These are phyloP conservation scores for Lipomyces yamanashiensis DNA, from an alignment of 805 yeast genomes.

Conservation along the genomic window DNA sequence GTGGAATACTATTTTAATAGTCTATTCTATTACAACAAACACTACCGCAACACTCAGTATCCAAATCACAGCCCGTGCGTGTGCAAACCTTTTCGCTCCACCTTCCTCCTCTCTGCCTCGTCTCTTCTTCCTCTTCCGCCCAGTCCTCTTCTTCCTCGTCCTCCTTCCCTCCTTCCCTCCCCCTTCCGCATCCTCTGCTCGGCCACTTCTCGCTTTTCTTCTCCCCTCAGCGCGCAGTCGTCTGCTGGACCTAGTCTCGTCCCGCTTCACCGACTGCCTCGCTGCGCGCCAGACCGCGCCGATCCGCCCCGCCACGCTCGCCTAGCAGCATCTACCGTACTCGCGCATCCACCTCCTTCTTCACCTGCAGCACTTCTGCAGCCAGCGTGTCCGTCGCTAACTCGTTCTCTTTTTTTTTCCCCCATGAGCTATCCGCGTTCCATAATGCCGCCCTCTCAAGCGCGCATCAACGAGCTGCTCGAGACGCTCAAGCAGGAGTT, in stretches of 20 bases:
- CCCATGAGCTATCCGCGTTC: constrained; percentile 42
- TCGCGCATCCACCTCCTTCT: background rate
- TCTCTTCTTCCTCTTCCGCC: constrained; percentile 6
- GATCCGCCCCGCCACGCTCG: background rate
- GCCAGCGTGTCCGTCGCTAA: background rate
- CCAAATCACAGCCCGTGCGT: background rate
- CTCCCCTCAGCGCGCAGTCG: background rate
- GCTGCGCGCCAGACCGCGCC: background rate
- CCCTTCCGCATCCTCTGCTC: background rate
- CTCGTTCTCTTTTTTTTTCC: constrained; percentile 3
- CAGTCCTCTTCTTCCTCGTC: constrained; percentile 4
- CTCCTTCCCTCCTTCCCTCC: background rate
- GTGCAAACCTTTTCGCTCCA: background rate
- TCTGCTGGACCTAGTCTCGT: background rate
- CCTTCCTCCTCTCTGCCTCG: constrained; percentile 8
- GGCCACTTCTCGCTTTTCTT: background rate
- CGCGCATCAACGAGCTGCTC: constrained; percentile 71
- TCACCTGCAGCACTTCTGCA: background rate
- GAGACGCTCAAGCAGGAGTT: constrained; percentile 94
- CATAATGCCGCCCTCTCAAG: constrained; percentile 42
- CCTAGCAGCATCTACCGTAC: background rate
- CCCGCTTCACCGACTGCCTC: background rate
- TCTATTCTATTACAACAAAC: no score
- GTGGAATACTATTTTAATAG: no score
- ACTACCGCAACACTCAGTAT: no score